These are phyloP conservation scores for Rhizodiscina lignyota DNA, from an alignment of 495 filamentous ascomycete species.

Conservation along the genomic window DNA sequence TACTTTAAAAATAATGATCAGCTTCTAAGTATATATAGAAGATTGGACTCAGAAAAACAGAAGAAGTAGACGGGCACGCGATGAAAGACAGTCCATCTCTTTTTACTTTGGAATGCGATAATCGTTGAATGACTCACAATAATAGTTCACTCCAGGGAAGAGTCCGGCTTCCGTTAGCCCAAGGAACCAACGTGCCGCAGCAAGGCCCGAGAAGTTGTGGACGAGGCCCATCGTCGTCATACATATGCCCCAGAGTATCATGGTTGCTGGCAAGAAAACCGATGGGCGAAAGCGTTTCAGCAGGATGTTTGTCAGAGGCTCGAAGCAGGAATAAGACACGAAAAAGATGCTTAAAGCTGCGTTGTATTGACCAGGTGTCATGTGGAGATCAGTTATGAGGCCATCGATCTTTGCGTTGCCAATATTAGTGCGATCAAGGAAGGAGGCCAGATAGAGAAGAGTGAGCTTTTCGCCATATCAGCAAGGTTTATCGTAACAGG, in stretches of 20 bases:
- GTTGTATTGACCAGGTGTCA: slow-evolving; percentile 61
- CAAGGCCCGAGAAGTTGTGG: slow-evolving; percentile 58
- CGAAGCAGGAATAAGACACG: slow-evolving; percentile 74
- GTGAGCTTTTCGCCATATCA: slow-evolving; percentile 28
- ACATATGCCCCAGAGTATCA: slow-evolving; percentile 50
- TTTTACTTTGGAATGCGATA: too few relatives aligned
- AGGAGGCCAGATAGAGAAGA: slow-evolving; percentile 64
- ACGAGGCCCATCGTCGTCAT: slow-evolving; percentile 80
- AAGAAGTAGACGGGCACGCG: too few relatives aligned
- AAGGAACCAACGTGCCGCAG: slow-evolving; percentile 74
- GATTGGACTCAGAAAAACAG: too few relatives aligned
- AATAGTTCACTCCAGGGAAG: slow-evolving; percentile 79
- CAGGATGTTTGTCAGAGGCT: slow-evolving; percentile 76
- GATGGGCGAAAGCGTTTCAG: slow-evolving; percentile 43
- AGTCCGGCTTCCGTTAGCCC: slow-evolving; percentile 73
- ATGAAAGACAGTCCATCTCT: too few relatives aligned
- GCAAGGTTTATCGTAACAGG: not conserved
- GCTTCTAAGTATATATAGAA: too few relatives aligned
- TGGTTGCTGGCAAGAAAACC: slow-evolving; percentile 33
- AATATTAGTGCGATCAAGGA: slow-evolving; percentile 50
- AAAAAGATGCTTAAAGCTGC: slow-evolving; percentile 74
- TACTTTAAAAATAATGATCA: slow-evolving; percentile 18
- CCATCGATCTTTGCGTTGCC: slow-evolving; percentile 81
- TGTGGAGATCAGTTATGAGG: slow-evolving; percentile 42
- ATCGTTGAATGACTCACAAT: slow-evolving; percentile 15